Conservation (phyloP, 495 filamentous ascomycete genomes). For the Xylaria telfairii region DNA sequence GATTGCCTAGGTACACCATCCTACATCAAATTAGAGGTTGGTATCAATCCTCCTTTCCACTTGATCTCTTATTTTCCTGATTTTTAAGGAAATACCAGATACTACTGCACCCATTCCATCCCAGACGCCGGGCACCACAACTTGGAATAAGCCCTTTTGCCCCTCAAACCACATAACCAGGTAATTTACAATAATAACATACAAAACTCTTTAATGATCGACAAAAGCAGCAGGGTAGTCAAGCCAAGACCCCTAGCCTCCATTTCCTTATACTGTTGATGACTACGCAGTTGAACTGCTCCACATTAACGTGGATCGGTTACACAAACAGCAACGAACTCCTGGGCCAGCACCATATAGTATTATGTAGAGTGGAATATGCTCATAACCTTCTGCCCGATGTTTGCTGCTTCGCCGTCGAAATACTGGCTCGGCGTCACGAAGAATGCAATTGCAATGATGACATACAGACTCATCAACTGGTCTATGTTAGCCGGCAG, state of each 20-base stretch:
- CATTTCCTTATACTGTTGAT: neutral
- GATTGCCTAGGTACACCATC: no score
- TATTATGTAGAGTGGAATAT: constrained; percentile 29
- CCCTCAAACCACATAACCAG: neutral
- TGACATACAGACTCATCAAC: constrained; percentile 69
- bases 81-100: neutral
- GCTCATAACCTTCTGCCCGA: neutral
- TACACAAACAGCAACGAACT: neutral
- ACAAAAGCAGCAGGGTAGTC: neutral
- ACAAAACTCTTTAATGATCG: constrained; percentile 23
- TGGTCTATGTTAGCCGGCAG: constrained; percentile 31
- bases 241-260: neutral
- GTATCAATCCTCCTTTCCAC: neutral
- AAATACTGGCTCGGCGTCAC: constrained; percentile 76
- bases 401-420: constrained; percentile 27
- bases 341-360: neutral
- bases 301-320: neutral
- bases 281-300: neutral
- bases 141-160: neutral
- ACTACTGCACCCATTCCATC: neutral
- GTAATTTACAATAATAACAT: constrained; percentile 19
- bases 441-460: constrained; percentile 88
- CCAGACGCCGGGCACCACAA: neutral
- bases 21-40: no score
- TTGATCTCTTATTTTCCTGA: neutral